Evolutionary conservation across 208 protist species (phyloP).

Genomic region (Trypanosoma caninum): DNA sequence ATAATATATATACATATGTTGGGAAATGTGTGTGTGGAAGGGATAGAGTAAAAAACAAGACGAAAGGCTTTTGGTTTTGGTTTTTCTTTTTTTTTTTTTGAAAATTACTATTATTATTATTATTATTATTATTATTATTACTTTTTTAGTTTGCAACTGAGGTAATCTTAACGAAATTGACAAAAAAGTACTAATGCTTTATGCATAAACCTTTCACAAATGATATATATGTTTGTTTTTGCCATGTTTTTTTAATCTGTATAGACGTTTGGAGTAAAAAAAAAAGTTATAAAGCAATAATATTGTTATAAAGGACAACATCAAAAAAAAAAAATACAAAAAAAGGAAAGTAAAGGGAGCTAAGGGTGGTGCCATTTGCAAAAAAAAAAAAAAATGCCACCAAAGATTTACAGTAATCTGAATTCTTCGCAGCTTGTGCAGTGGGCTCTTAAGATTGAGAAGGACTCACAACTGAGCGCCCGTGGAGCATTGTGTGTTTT

Average conservation of each 20-base stretch:
- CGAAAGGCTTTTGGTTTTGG: too few species aligned
- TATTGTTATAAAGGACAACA: not conserved
- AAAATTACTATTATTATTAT: too few species aligned
- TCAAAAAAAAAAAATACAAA: not conserved
- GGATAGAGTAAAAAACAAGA: too few species aligned
- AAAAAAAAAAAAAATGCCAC: slow-evolving; percentile 21
- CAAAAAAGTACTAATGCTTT: too few species aligned
- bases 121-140: too few species aligned
- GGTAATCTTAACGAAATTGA: too few species aligned
- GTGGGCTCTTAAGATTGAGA: slow-evolving; percentile 67
- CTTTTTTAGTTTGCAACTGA: too few species aligned
- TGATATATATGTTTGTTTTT: too few species aligned
- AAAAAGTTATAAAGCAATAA: not conserved
- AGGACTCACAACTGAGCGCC: slow-evolving; percentile 63
- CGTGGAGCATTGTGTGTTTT: slow-evolving; percentile 83
- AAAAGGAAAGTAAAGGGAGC: not conserved
- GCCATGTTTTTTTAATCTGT: too few species aligned
- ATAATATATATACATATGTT: slow-evolving; percentile 9
- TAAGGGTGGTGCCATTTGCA: not conserved
- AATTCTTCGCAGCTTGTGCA: slow-evolving; percentile 41
- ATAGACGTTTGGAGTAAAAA: too few species aligned
- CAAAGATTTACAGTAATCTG: slow-evolving; percentile 46
- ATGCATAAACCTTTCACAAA: too few species aligned
- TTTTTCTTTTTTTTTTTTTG: too few species aligned
- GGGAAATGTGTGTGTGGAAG: not conserved